Base-by-base conservation (phyloP, 495 filamentous ascomycete genomes). In the Aspergillus steynii region DNA sequence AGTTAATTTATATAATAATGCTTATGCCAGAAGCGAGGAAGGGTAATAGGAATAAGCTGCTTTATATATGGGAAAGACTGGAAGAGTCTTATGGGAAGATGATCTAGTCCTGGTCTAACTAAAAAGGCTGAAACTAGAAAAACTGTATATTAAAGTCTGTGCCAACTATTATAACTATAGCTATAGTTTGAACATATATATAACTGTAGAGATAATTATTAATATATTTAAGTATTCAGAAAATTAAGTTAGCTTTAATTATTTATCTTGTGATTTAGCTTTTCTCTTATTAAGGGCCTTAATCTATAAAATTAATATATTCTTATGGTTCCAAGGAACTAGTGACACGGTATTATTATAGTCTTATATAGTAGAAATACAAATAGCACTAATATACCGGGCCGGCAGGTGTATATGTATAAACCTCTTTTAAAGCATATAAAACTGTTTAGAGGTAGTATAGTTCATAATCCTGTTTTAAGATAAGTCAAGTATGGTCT, bases 181-280 rank as follows among this genome's bases (percentile, higher is more conserved):
- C 12, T 7, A 20, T 51, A 51, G 26, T 51, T 51, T 51, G 49
- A 51, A 51, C 12, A 51, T 51, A 51, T 20, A 20, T 51, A 51
- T 51, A 20, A 51, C 49, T 51, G 26, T 51, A 20, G 49, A 51
- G 49, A 20, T 51, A 51, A 51, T 14, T 26, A 51, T 51, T 51
- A 51, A 7, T 51, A 51, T 51, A 51, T 51, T 51, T 20, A 20
- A 51, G 49, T 26, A 20, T 51, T 51, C 49, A 26, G 49, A 51
- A 51, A 26, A 51, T 51, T 51, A 51, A 51, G 49, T 51, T 51
- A 51, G 49, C 49, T 51, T 51, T 51, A 20, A 51, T 9, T 51
- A 26, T 51, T 20, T 51, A 51, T 51, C 49, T 51, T 51, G 49
- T 51, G 25, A 51, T 20, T 51, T n/a, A 51, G 49, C 7, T 51